Evolutionary conservation across 257 asterid genomes (phyloP), one percentile per base, ranked within the genome.

Genomic region (Linderniella brevidens): DNA sequence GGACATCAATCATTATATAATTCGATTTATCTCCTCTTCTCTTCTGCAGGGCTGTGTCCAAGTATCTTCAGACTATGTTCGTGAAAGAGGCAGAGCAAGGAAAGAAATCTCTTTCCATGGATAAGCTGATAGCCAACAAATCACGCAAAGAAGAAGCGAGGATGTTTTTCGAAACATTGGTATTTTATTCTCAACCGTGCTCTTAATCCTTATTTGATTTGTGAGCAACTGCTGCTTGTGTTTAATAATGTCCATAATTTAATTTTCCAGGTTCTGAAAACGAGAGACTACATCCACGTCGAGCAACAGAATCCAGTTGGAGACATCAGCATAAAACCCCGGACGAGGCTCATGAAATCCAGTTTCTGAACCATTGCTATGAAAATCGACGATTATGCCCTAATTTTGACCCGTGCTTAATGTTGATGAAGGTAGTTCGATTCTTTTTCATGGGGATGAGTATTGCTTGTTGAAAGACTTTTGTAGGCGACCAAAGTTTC

Each of bases 141-240:
- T 64, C 95, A 4, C 78, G 94, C 59, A 88, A 88, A 77, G 98
- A 88, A 70, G 95, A 95, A 1, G 80, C 94, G 17, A 74, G 98
- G 62, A 74, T 88, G 95, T 88, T 88, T 57, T 88, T 88, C 42
- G 98, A 84, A 66, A 49, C 98, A 59, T 51, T 88, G 98, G 98
- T 88, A 80, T 25, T 25, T 25, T 6, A 2, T 25, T 6, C 32
- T 25, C 32, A n/a, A 25, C 32, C 32, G 32, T 25, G 32, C 32
- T 25, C 32, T 25, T 2, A 2, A 25, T 6, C 6, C 3, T 25
- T 6, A 25, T 25, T n/a, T n/a, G n/a, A 25, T 25, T 25, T 3
- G 32, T 25, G 4, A 25, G 6, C 32, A 6, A 25, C 6, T 25
- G 32, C 32, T 25, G n/a, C 32, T 3, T 25, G 3, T 6, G 32